Evolutionary conservation across 78 protist species (phyloP), one percentile per base, ranked within the genome.

Genomic region (Abeoforma whisleri): DNA sequence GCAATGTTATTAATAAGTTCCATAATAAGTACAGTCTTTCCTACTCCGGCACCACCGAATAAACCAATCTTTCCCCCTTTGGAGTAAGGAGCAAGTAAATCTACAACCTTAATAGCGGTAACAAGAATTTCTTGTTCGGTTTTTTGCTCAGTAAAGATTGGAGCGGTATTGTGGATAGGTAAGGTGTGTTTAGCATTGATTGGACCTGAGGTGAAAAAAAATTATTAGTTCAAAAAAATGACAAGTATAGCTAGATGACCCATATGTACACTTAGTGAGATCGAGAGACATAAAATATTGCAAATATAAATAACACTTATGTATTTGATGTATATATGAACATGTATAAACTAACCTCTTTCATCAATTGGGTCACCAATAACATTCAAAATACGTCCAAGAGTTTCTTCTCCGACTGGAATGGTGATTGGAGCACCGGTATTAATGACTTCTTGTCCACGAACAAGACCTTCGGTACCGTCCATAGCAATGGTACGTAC

Each of bases 11-110:
- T 96, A 89, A 97, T 97, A 40, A 97, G 94, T 94, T 97, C 98
- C 97, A 94, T 96, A 80, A 96, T 97, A 69, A 95, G 91, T 87
- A 96, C 96, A 57, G 97, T 95, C 93, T 95, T 95, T 89, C 99
- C 99, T 93, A 97, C 98, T 90, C 99, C 98, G 84, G 99, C 98
- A 86, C 98, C 99, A 72, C 99, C 99, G 90, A 97, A 97, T 38
- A 97, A 95, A 68, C 99, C 99, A 76, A 97, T 96, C 95, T 97
- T 97, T 40, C 99, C 99, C 39, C 99, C 99, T 88, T 91, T 91
- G 40, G 95, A 93, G 93, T 96, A 97, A 39, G 99, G 98, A 84
- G 96, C 94, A 5, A 97, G 90, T 36, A 96, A 87, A 82, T 97
- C 99, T 82, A 97, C 94, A 80, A 95, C 97, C 96, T 97, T 97